Conservation (phyloP, 2,329 filamentous ascomycete genomes). For the Cercospora nicotianae region DNA sequence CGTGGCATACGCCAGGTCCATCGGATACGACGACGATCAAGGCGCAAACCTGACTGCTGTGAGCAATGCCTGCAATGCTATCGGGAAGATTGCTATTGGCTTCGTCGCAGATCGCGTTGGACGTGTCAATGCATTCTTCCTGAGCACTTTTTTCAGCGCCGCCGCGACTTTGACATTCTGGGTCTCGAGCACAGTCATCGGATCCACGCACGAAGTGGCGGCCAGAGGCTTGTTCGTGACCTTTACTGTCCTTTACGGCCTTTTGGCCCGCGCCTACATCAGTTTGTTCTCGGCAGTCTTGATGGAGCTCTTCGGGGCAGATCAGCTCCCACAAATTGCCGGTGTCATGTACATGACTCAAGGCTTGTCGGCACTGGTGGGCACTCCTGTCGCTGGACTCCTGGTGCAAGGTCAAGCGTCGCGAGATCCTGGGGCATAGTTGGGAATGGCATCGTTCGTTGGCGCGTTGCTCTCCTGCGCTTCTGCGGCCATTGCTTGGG, state of each 20-base stretch:
- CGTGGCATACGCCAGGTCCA: neutral
- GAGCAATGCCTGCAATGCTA: neutral
- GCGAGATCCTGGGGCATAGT: too few relatives aligned
- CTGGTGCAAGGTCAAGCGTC: neutral
- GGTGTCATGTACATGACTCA: neutral
- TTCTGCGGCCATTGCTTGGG: too few relatives aligned
- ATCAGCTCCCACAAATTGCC: neutral
- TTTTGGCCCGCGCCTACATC: neutral
- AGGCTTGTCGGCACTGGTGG: neutral
- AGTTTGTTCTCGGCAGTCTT: neutral
- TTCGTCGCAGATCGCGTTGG: neutral
- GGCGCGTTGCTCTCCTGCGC: too few relatives aligned
- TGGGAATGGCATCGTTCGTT: too few relatives aligned
- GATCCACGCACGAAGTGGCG: neutral
- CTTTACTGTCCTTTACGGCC: neutral
- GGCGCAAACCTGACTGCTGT: neutral
- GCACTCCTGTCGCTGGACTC: neutral
- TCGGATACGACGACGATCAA: neutral
- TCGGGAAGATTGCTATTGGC: neutral
- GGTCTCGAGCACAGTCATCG: neutral
- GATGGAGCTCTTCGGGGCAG: neutral
- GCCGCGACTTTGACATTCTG: neutral
- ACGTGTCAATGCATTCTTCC: neutral
- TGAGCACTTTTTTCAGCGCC: neutral
- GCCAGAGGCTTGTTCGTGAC: neutral